phyloP scores from a whole-genome alignment of 2,329 filamentous ascomycete genomes.

The Penicillium concentricum region DNA sequence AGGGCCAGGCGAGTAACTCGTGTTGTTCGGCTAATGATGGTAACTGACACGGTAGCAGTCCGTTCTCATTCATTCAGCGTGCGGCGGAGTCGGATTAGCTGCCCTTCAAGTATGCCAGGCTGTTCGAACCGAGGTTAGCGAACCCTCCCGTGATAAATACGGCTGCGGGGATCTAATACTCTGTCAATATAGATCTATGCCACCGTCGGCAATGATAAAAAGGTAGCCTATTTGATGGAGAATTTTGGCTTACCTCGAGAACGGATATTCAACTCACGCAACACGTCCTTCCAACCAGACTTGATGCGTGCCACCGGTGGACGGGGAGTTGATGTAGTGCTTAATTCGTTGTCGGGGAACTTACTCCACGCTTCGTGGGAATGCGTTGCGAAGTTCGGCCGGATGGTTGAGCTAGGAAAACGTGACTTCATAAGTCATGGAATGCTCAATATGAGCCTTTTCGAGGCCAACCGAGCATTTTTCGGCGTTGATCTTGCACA shows the following conservation, averaged over 20 bases:
- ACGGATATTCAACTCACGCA: slow-evolving; percentile 22
- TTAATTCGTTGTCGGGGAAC: slow-evolving; percentile 25
- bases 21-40: not conserved
- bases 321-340: slow-evolving; percentile 24
- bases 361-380: slow-evolving; percentile 27
- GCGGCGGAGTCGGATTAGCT: slow-evolving; percentile 24
- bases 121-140: slow-evolving; percentile 16
- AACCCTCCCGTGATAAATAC: no score
- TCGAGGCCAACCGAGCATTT: slow-evolving; percentile 13
- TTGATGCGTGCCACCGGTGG: slow-evolving; percentile 12
- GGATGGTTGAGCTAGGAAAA: slow-evolving; percentile 26
- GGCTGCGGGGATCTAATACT: not conserved
- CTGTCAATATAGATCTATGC: slow-evolving; percentile 10
- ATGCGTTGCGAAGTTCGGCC: slow-evolving; percentile 28
- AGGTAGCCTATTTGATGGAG: slow-evolving; percentile 19
- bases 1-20: slow-evolving; percentile 18
- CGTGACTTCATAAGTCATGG: slow-evolving; percentile 20
- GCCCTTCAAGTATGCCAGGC: slow-evolving; percentile 21
- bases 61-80: slow-evolving; percentile 24
- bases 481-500: slow-evolving; percentile 13
- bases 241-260: slow-evolving; percentile 15
- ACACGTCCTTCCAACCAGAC: slow-evolving; percentile 8
- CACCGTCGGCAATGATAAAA: slow-evolving; percentile 16
- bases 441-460: slow-evolving; percentile 11
- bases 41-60: slow-evolving; percentile 6